These are phyloP conservation scores for Pseudoperonospora humuli DNA, from an alignment of 352 stramenopile genomes.

Conservation along the genomic window DNA sequence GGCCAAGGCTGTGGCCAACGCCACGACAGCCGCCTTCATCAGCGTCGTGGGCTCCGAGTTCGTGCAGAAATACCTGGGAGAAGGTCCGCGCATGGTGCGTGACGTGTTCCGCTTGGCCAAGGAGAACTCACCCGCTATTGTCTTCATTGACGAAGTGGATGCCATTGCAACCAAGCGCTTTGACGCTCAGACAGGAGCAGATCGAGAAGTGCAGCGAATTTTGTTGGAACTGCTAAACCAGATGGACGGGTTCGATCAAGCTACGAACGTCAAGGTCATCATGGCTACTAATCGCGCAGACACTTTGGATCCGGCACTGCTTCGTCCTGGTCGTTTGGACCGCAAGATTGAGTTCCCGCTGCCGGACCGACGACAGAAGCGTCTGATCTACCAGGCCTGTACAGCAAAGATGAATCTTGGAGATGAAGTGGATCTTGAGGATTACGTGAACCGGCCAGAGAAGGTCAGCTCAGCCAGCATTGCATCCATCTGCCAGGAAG, in stretches of 20 bases:
- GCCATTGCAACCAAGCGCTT: conserved; percentile 99
- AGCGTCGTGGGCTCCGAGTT: conserved; percentile 97
- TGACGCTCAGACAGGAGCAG: conserved; percentile 96
- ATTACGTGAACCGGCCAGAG: conserved; percentile 99
- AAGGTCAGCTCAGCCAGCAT: conserved; percentile 99
- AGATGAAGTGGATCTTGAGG: conserved; percentile 99
- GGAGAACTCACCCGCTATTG: conserved; percentile 98
- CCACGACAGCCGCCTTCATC: conserved; percentile 99
- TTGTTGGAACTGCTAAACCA: conserved; percentile 99
- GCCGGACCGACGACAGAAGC: conserved; percentile 98
- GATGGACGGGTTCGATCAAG: conserved; percentile 99
- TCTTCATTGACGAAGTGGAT: conserved; percentile 99
- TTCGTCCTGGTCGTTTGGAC: conserved; percentile 97
- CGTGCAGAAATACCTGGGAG: conserved; percentile 99
- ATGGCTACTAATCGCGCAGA: conserved; percentile 99
- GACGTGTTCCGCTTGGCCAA: conserved; percentile 99
- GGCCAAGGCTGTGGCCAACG: conserved; percentile 98
- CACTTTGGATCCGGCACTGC: conserved; percentile 97
- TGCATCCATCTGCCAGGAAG: conserved; percentile 97
- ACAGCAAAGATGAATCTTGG: conserved; percentile 99
- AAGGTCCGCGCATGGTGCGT: conserved; percentile 99
- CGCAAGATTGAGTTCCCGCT: conserved; percentile 99
- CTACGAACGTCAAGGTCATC: conserved; percentile 99
- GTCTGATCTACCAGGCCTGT: conserved; percentile 99
- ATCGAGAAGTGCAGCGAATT: conserved; percentile 97